phyloP scores from a whole-genome alignment of 176 grass and related monocot genomes.

The Luzula sylvatica region DNA sequence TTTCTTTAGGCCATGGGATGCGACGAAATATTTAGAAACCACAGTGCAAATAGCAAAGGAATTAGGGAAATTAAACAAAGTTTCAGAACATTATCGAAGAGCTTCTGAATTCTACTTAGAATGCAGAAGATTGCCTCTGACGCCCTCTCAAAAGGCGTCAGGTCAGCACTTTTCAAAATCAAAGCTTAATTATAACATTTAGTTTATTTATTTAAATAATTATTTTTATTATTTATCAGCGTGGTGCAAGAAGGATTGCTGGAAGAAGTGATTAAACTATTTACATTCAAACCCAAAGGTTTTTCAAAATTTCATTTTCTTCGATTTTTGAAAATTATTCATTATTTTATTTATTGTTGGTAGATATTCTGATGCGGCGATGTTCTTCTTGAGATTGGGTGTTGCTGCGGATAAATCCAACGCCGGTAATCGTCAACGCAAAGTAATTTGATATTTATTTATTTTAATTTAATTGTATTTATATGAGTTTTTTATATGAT shows the following conservation, averaged over 20 bases:
- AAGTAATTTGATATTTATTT: conserved; percentile 34
- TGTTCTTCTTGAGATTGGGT: conserved; percentile 71
- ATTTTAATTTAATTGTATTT: not conserved
- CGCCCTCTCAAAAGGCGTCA: conserved; percentile 88
- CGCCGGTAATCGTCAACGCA: conserved; percentile 93
- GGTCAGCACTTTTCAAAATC: conserved; percentile 20
- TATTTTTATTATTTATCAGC: conserved; percentile 35
- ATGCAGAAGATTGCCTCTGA: conserved; percentile 89
- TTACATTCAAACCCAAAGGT: conserved; percentile 41
- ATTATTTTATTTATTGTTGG: not conserved
- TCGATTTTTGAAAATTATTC: not conserved
- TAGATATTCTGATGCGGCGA: conserved; percentile 80
- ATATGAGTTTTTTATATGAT: not conserved
- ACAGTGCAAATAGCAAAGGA: conserved; percentile 90
- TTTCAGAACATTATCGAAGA: conserved; percentile 68
- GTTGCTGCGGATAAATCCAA: conserved; percentile 88
- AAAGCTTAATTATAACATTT: not conserved
- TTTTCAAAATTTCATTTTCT: not conserved
- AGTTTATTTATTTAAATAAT: conserved; percentile 18
- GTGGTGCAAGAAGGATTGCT: conserved; percentile 74
- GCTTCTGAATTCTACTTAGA: conserved; percentile 89
- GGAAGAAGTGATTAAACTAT: conserved; percentile 66
- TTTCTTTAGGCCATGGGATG: conserved; percentile 90
- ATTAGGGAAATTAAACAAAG: conserved; percentile 71
- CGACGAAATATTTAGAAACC: conserved; percentile 95